These are phyloP conservation scores for Penicillium aurantiogriseum DNA, from an alignment of 2,329 filamentous ascomycete species.

Conservation along the genomic window DNA sequence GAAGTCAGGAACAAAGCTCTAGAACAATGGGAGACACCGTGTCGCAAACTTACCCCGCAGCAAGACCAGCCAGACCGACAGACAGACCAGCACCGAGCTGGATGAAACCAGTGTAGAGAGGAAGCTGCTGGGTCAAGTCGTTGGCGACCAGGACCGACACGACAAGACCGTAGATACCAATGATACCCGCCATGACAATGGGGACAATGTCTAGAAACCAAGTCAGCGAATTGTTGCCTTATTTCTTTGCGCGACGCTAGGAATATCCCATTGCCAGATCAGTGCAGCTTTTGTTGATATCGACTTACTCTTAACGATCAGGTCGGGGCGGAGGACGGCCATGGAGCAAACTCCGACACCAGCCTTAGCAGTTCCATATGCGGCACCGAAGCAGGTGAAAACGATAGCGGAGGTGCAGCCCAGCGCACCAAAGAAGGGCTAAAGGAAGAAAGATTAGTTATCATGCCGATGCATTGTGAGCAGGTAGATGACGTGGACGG, in stretches of 20 bases:
- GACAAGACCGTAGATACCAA: constrained; percentile 95
- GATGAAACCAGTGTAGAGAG: constrained; percentile 79
- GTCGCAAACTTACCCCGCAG: constrained; percentile 57
- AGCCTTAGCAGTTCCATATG: constrained; percentile 98
- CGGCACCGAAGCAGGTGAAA: constrained; percentile 94
- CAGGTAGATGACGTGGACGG: constrained; percentile 6
- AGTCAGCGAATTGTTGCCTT: constrained; percentile 15
- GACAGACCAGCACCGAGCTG: constrained; percentile 80
- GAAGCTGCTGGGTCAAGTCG: constrained; percentile 67
- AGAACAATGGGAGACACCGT: neutral
- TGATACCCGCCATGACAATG: constrained; percentile 99
- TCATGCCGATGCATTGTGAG: neutral
- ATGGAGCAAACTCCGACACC: constrained; percentile 98
- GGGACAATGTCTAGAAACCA: constrained; percentile 80
- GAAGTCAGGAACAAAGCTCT: constrained; percentile 13
- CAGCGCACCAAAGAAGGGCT: constrained; percentile 96
- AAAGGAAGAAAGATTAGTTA: constrained; percentile 22
- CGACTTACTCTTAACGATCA: constrained; percentile 96
- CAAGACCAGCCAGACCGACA: constrained; percentile 78
- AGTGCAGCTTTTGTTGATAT: neutral
- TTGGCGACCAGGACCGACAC: constrained; percentile 85
- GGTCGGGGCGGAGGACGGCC: constrained; percentile 94
- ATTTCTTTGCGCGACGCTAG: neutral
- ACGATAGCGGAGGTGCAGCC: constrained; percentile 93
- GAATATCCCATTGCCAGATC: constrained; percentile 13